Conservation (phyloP, 2,329 filamentous ascomycete species). For the Gaeumannomyces sp. region DNA sequence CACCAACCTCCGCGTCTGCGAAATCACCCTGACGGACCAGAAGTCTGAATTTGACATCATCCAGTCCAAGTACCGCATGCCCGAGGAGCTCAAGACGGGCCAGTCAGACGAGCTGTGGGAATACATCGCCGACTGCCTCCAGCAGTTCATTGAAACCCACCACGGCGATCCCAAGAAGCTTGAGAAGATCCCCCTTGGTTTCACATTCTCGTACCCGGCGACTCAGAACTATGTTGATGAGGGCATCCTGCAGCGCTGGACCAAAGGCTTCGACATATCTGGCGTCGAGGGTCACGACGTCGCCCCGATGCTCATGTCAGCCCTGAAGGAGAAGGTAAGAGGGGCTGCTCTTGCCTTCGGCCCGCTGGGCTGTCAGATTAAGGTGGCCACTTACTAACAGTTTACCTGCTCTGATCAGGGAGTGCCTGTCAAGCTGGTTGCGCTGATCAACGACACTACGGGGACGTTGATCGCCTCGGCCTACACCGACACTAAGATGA, state of each 20-base stretch:
- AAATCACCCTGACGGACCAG: conserved; percentile 80
- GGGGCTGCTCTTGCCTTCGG: neutral
- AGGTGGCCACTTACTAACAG: conserved; percentile 4
- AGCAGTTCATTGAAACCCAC: conserved; percentile 85
- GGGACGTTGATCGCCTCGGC: conserved; percentile 93
- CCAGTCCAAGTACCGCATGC: conserved; percentile 94
- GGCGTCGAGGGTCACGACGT: conserved; percentile 89
- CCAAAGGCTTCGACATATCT: conserved; percentile 92
- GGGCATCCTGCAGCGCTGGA: conserved; percentile 90
- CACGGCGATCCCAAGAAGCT: conserved; percentile 60
- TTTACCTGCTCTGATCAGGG: conserved; percentile 40
- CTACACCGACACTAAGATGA: conserved; percentile 91
- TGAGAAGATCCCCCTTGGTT: conserved; percentile 71
- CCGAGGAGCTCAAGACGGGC: conserved; percentile 84
- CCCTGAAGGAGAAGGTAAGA: conserved; percentile 61
- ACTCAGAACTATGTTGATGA: conserved; percentile 92
- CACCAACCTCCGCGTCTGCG: conserved; percentile 90
- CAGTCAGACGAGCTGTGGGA: conserved; percentile 84
- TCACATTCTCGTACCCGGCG: conserved; percentile 94
- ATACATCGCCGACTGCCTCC: conserved; percentile 86
- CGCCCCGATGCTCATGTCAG: conserved; percentile 78
- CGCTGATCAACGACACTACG: conserved; percentile 95
- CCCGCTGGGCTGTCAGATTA: neutral
- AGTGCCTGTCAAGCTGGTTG: conserved; percentile 86
- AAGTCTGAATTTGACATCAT: conserved; percentile 91